Evolutionary conservation across 192 early-diverging fungal species (phyloP), one percentile per base, ranked within the genome.

Genomic region (Jimgerdemannia flammicorona): DNA sequence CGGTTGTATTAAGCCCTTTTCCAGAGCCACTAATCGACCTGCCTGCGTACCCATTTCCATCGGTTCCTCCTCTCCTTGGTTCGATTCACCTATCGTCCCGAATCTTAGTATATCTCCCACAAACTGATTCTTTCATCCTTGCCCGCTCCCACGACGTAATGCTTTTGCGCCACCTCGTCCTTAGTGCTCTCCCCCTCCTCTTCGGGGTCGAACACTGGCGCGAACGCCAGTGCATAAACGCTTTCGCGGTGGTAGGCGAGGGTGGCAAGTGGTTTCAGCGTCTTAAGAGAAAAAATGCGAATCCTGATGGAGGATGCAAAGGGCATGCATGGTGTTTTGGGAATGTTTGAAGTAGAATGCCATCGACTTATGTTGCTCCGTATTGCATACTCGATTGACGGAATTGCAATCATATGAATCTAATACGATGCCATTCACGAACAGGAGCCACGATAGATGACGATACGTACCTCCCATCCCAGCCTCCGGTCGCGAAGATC

Each of bases 51-150:
- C 29, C 29, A 29, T 29, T 29, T 29, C 29, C 29, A 29, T 29
- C 29, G 29, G 29, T 29, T 29, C 29, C 29, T 29, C 29, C 29
- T 29, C n/a, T n/a, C n/a, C n/a, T n/a, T n/a, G n/a, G n/a, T n/a
- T n/a, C 1, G 29, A 29, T 29, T 29, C 29, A 29, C 29, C 29
- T 29, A 29, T 59, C 49, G 14, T 59, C 49, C 49, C 6, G 6
- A 59, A 10, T 14, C 49, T 59, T 18, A 80, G 70, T 78, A 81
- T 41, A 81, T 72, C 17, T 49, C 19, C 81, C 81, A 83, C 66
- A 83, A 70, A 66, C 78, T 79, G 78, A 83, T 79, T 41, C 78
- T 72, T n/a, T 70, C 64, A 44, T 83, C 81, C 67, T 81, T 75
- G 4, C 74, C 67, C 39, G 72, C 72, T n/a, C 75, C 69, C 39